Percentiles rank a stretch among this genome's conserved stretches.
Evolutionary conservation across 2,329 filamentous ascomycete species (phyloP).

Genomic region (Fusarium sp.): DNA sequence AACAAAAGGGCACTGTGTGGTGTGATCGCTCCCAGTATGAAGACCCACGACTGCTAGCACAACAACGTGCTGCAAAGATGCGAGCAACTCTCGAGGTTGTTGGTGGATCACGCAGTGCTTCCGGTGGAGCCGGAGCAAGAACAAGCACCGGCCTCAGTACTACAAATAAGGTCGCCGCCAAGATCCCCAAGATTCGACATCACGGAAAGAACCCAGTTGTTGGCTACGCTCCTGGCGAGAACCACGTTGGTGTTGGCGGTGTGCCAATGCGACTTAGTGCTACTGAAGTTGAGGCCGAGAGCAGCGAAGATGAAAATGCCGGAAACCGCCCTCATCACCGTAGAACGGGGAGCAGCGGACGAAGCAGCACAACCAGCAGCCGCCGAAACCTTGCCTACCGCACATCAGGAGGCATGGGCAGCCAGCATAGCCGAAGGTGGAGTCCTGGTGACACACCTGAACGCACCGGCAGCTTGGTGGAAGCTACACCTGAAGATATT

Average conservation of each 20-base stretch:
- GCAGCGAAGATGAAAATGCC: constrained; percentile 78
- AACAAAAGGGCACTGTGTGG: constrained; percentile 98
- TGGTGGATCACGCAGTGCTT: constrained; percentile 62
- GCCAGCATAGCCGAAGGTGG: constrained; percentile 56
- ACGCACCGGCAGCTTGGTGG: constrained; percentile 62
- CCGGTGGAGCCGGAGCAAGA: constrained; percentile 54
- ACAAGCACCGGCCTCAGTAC: constrained; percentile 71
- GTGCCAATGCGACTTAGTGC: constrained; percentile 93
- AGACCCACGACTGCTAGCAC: constrained; percentile 83
- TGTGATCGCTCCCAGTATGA: constrained; percentile 94
- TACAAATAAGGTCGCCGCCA: constrained; percentile 76
- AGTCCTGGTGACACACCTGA: constrained; percentile 68
- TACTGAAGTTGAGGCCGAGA: constrained; percentile 92
- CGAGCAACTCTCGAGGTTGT: constrained; percentile 86
- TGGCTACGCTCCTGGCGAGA: constrained; percentile 80
- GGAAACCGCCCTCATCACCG: constrained; percentile 69
- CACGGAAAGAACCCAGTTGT: constrained; percentile 83
- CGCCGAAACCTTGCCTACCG: constrained; percentile 62
- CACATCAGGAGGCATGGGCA: constrained; percentile 58
- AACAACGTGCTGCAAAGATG: constrained; percentile 88
- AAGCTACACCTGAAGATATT: constrained; percentile 50
- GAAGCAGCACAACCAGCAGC: constrained; percentile 72
- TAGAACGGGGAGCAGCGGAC: constrained; percentile 78
- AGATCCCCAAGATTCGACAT: constrained; percentile 92
- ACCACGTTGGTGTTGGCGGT: constrained; percentile 78